phyloP scores from a whole-genome alignment of 2,329 filamentous ascomycete species.

The Domatiomyces catenatus region DNA sequence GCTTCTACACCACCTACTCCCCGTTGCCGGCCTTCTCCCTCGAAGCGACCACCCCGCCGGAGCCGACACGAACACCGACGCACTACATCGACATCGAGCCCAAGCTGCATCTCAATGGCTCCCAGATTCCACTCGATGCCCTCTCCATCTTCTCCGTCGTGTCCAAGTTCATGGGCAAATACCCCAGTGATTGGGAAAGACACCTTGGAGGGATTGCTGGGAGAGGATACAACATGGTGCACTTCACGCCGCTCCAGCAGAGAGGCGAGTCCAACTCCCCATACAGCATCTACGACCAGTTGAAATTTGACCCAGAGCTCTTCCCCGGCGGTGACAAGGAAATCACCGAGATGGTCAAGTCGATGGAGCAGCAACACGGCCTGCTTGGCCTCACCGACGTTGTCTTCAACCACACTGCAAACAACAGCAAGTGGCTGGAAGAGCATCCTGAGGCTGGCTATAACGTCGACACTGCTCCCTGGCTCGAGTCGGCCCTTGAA shows the following conservation, averaged over 20 bases:
- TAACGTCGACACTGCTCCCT: conserved; percentile 77
- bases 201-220: conserved; percentile 78
- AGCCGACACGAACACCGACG: conserved; percentile 53
- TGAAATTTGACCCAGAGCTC: conserved; percentile 63
- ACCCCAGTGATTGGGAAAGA: conserved; percentile 76
- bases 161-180: conserved; percentile 95
- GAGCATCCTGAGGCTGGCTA: conserved; percentile 93
- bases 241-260: conserved; percentile 87
- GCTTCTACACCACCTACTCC: conserved; percentile 85
- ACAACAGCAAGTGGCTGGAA: conserved; percentile 88
- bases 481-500: conserved; percentile 50
- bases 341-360: conserved; percentile 58
- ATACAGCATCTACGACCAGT: conserved; percentile 90
- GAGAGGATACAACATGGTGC: conserved; percentile 95
- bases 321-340: conserved; percentile 81
- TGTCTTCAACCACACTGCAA: conserved; percentile 92
- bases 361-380: conserved; percentile 70
- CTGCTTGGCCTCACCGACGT: conserved; percentile 86
- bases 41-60: conserved; percentile 32
- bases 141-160: conserved; percentile 86
- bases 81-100: conserved; percentile 95
- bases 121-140: conserved; percentile 65
- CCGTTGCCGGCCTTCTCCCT: conserved; percentile 66
- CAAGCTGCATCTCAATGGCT: conserved; percentile 55
- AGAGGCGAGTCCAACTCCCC: conserved; percentile 87